Evolutionary conservation across 495 filamentous ascomycete genomes (phyloP), one percentile per base, ranked within the genome.

Genomic region (Aspergillus leporis): DNA sequence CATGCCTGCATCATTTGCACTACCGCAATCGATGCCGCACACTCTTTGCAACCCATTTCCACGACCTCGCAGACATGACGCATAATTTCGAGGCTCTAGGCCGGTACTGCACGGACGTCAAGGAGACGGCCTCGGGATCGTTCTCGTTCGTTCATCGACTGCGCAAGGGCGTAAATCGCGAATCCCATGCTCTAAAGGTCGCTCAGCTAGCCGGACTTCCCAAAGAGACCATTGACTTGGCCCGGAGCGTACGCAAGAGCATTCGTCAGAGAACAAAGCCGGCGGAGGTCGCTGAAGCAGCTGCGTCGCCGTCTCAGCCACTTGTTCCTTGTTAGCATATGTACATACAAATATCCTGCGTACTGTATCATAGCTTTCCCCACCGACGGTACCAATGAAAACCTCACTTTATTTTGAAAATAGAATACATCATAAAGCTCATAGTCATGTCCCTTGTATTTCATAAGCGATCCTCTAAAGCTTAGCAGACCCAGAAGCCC

Each of bases 21-120:
- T 76, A 85, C 54, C 79, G 85, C 4, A 96, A 93, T 68, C 78
- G 79, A 63, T 90, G 87, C 63, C 86, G 94, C 3, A 85, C 86
- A 2, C 81, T 98, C 34, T 98, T 98, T 68, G 94, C 95, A 4
- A 97, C 94, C 18, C 94, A 98, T 67, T 98, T 98, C 68, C 93
- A 98, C 69, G 76, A 73, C 8, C 74, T 98, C 22, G 89, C 88
- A 12, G 91, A 97, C 59, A 85, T 96, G 84, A 86, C 85, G 0
- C 68, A 74, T 9, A 78, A 81, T 16, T 86, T 89, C 53, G 74
- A 83, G n/a, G 66, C 74, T 22, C 73, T 97, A 18, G 91, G 83
- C 16, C 86, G 85, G 63, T 97, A 92, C 67, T 97, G 95, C 68
- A 97, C 94, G 0, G 92, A 97, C 73, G 83, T 98, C 3, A 81